Evolutionary conservation across 352 stramenopile species (phyloP), one percentile per base, ranked within the genome.

Genomic region (Pythium grandisporangium): DNA sequence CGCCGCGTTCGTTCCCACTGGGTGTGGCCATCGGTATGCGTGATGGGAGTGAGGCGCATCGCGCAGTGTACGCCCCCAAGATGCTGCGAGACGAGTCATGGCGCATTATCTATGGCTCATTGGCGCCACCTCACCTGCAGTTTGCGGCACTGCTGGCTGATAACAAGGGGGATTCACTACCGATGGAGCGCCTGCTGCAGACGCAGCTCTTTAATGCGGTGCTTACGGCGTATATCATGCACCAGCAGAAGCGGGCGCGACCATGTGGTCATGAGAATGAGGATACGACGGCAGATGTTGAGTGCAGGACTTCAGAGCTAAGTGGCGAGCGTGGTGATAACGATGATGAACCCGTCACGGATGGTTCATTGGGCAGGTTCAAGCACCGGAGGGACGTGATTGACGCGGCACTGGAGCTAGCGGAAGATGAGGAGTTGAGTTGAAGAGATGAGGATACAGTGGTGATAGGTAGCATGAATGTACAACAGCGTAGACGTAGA

Each of bases 31-130:
- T 51, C 12, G 52, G 63, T 35, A 66, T 83, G 34, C 58, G 63
- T 24, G 61, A 84, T 38, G 36, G 39, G 3, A 55, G 53, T n/a
- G 58, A 49, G 12, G 68, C 66, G 25, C 66, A 66, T 10, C 58
- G 64, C 7, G 61, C 70, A 3, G 58, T 84, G 30, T 84, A 76
- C 52, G 70, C 70, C 3, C 70, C 73, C 0, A 87, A 84, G 55
- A 84, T 87, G 73, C 56, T 87, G 45, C 70, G 73, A 2, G 66
- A 84, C 39, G 73, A 82, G 53, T 54, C 55, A 14, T 87, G 73
- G 73, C 68, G 73, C 17, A 68, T 53, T 35, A 81, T 87, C 48
- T 87, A 87, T 60, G 70, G 77, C 42, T 68, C 61, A 3, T 30
- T 87, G 17, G 70, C 70, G 6, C 73, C 73, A 13, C 30, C 36